phyloP scores from a whole-genome alignment of 495 filamentous ascomycete genomes.

The Aspergillus avenaceus region DNA sequence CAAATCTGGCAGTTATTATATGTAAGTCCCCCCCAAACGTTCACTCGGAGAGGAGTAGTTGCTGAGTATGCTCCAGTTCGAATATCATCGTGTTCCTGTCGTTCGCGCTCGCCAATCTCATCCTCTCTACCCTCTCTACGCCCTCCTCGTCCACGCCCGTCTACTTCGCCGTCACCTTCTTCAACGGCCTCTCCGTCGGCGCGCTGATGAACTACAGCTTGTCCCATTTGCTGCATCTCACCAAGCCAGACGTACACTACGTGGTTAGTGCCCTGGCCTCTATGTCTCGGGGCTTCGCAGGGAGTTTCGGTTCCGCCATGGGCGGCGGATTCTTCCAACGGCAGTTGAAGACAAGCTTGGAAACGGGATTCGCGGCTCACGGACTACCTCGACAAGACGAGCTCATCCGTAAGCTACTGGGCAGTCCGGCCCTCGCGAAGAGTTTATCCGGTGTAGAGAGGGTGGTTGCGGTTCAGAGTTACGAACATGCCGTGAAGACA shows the following conservation, averaged over 20 bases:
- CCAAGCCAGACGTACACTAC: slow-evolving; percentile 56
- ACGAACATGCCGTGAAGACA: slow-evolving; percentile 52
- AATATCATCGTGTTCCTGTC: slow-evolving; percentile 49
- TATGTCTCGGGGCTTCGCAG: slow-evolving; percentile 72
- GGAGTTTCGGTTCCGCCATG: slow-evolving; percentile 69
- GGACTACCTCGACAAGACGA: slow-evolving; percentile 43
- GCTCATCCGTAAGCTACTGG: slow-evolving; percentile 59
- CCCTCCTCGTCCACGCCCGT: slow-evolving; percentile 34
- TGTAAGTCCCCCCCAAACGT: too few species aligned
- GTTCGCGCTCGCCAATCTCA: slow-evolving; percentile 48
- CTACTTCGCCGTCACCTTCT: slow-evolving; percentile 54
- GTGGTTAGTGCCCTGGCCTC: slow-evolving; percentile 66
- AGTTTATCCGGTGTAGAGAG: slow-evolving; percentile 49
- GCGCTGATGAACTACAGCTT: slow-evolving; percentile 72
- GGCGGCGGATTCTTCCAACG: slow-evolving; percentile 72
- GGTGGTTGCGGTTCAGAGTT: slow-evolving; percentile 57
- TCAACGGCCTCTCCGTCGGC: slow-evolving; percentile 66
- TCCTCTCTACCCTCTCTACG: slow-evolving; percentile 48
- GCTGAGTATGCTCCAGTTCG: too few species aligned
- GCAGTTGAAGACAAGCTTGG: slow-evolving; percentile 50
- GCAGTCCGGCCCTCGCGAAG: slow-evolving; percentile 61
- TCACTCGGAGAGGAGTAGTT: too few species aligned
- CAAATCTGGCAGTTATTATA: slow-evolving; percentile 60
- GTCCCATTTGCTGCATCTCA: slow-evolving; percentile 70
- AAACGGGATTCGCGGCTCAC: slow-evolving; percentile 53